Conservation (phyloP, 805 yeast genomes). For the Yarrowia sp. region DNA sequence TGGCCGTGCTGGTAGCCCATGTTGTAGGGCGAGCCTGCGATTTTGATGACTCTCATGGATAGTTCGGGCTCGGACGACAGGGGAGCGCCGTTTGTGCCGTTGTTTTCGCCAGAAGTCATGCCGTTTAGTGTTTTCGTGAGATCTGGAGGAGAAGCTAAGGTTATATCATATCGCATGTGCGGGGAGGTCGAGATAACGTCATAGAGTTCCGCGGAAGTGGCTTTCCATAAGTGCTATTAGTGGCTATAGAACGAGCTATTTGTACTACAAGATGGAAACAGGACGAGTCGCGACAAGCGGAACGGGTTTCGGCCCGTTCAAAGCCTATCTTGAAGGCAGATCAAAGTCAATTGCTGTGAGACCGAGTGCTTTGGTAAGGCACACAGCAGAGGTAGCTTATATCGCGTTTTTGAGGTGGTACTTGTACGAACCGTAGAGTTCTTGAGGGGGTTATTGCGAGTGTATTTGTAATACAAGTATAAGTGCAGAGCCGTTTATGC, state of each 20-base stretch:
- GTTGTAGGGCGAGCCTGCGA: constrained; percentile 29
- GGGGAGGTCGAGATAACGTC: not conserved
- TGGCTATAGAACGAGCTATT: not conserved
- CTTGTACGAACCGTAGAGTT: too few species aligned
- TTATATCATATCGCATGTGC: not conserved
- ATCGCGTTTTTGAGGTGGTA: not conserved
- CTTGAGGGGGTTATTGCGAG: too few species aligned
- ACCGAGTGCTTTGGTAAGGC: not conserved
- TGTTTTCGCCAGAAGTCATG: not conserved
- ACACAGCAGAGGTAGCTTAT: not conserved
- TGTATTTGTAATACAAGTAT: not conserved
- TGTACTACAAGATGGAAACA: not conserved
- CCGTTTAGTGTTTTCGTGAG: not conserved
- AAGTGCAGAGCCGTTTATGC: not conserved
- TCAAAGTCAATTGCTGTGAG: not conserved
- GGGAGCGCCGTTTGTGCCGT: not conserved
- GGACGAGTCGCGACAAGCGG: not conserved
- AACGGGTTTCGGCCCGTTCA: too few species aligned
- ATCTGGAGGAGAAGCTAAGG: constrained; percentile 5
- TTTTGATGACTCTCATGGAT: constrained; percentile 27
- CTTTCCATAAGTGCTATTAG: not conserved
- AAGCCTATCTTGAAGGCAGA: not conserved
- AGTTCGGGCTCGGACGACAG: not conserved
- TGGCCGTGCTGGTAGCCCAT: constrained; percentile 43
- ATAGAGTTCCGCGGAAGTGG: not conserved